Evolutionary conservation across 305 asterid genomes (phyloP).

Genomic region (Coffea humblotiana): DNA sequence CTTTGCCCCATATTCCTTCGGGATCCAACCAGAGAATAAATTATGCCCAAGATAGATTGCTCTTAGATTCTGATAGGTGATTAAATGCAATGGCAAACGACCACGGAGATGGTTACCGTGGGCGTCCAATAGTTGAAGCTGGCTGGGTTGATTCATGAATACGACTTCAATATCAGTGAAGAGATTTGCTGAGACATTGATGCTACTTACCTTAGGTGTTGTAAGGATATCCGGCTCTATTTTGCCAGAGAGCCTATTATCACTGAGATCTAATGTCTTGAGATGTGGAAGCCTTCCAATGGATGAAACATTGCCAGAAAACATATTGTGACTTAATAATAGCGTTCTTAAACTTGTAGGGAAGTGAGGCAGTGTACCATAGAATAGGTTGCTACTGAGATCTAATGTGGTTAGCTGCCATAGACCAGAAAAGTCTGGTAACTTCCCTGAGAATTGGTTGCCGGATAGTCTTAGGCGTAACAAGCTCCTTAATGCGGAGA

Average conservation of each 20-base stretch:
- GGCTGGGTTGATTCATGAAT: conserved; percentile 19
- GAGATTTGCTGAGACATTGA: conserved; percentile 37
- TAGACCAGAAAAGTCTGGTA: conserved; percentile 41
- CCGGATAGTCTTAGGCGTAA: conserved; percentile 28
- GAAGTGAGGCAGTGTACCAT: conserved; percentile 37
- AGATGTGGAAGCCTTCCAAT: conserved; percentile 32
- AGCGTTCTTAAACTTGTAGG: conserved; percentile 33
- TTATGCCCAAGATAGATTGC: conserved; percentile 44
- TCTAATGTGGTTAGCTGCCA: conserved; percentile 46
- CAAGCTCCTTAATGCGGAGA: conserved; percentile 31
- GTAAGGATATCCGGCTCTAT: conserved; percentile 29
- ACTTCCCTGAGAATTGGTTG: conserved; percentile 38
- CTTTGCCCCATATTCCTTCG: conserved; percentile 31
- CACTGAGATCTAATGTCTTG: conserved; percentile 36
- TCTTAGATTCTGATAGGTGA: conserved; percentile 33
- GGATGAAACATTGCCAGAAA: conserved; percentile 36
- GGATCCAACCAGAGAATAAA: conserved; percentile 39
- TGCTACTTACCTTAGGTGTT: conserved; percentile 24
- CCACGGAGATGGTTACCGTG: conserved; percentile 37
- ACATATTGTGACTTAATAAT: conserved; percentile 30
- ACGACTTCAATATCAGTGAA: conserved; percentile 33
- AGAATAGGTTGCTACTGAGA: conserved; percentile 38
- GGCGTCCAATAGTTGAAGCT: conserved; percentile 33
- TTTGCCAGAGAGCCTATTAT: conserved; percentile 41
- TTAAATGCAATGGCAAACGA: conserved; percentile 36